Evolutionary conservation across 2,329 filamentous ascomycete species (phyloP).

Genomic region (Aspergillus neotritici): DNA sequence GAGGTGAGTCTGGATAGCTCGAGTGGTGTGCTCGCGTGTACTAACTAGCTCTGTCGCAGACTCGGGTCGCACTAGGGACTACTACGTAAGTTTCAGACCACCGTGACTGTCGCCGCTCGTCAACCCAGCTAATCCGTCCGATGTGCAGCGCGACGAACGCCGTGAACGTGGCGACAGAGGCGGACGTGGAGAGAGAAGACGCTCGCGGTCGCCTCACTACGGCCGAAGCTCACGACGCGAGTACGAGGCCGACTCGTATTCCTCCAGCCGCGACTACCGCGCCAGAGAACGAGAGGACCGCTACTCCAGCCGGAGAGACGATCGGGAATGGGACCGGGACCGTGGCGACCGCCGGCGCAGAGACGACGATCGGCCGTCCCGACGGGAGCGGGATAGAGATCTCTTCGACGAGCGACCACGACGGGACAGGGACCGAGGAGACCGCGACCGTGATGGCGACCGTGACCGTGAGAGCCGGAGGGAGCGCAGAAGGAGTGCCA

Average conservation of each 20-base stretch:
- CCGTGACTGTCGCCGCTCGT: background rate
- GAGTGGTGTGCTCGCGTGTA: conserved; percentile 24
- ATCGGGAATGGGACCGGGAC: conserved; percentile 74
- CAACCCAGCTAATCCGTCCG: background rate
- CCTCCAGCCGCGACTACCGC: conserved; percentile 84
- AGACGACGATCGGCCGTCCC: conserved; percentile 57
- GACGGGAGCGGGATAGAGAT: conserved; percentile 51
- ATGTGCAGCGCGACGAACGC: conserved; percentile 42
- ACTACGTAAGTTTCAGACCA: conserved; percentile 42
- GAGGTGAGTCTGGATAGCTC: conserved; percentile 52
- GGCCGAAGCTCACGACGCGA: conserved; percentile 64
- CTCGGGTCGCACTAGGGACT: conserved; percentile 49
- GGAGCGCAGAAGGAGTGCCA: conserved; percentile 66
- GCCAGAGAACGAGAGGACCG: conserved; percentile 91
- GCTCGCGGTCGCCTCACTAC: conserved; percentile 81
- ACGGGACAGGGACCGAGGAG: conserved; percentile 31
- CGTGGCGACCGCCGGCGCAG: conserved; percentile 53
- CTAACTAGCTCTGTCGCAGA: conserved; percentile 39
- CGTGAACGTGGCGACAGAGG: conserved; percentile 39
- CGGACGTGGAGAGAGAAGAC: conserved; percentile 59
- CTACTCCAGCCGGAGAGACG: conserved; percentile 67
- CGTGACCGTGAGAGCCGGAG: conserved; percentile 41
- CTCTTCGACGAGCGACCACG: conserved; percentile 58
- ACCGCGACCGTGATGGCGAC: conserved; percentile 41
- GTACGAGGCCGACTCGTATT: conserved; percentile 77